Evolutionary conservation across 2,329 filamentous ascomycete genomes (phyloP).

Genomic region (Fusarium keratoplasticum): DNA sequence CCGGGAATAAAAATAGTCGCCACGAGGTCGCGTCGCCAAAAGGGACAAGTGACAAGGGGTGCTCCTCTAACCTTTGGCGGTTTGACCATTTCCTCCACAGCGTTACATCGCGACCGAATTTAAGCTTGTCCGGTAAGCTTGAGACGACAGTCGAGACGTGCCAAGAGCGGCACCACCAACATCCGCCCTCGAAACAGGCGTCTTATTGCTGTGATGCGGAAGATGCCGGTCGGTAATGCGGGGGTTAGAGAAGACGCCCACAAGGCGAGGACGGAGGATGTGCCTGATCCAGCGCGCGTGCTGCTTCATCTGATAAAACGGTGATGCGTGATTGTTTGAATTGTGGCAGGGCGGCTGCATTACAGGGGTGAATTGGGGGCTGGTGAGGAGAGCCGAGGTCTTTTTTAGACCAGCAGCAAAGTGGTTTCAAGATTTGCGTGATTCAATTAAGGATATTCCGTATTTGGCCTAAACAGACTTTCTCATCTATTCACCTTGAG

Average conservation of each 20-base stretch:
- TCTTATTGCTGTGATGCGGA: background rate
- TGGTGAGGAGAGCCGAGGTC: background rate
- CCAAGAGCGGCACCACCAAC: conserved; percentile 5
- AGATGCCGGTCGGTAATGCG: background rate
- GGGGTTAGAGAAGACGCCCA: background rate
- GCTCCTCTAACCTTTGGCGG: background rate
- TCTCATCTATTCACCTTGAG: too few relatives aligned
- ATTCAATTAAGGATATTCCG: background rate
- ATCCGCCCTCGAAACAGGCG: background rate
- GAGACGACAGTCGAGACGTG: conserved; percentile 6
- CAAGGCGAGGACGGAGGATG: background rate
- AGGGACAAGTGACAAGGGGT: conserved; percentile 5
- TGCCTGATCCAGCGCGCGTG: background rate
- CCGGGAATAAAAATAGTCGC: conserved; percentile 1
- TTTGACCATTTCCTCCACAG: background rate
- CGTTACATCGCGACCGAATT: background rate
- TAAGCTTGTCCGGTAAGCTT: conserved; percentile 8
- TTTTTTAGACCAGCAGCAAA: background rate
- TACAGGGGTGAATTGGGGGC: background rate
- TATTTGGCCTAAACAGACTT: too few relatives aligned
- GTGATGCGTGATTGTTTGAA: background rate
- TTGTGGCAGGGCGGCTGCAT: background rate
- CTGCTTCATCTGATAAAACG: background rate
- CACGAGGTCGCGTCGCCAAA: background rate
- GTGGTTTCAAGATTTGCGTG: background rate